Evolutionary conservation across 495 filamentous ascomycete species (phyloP).

Genomic region (Margaritispora aquatica): DNA sequence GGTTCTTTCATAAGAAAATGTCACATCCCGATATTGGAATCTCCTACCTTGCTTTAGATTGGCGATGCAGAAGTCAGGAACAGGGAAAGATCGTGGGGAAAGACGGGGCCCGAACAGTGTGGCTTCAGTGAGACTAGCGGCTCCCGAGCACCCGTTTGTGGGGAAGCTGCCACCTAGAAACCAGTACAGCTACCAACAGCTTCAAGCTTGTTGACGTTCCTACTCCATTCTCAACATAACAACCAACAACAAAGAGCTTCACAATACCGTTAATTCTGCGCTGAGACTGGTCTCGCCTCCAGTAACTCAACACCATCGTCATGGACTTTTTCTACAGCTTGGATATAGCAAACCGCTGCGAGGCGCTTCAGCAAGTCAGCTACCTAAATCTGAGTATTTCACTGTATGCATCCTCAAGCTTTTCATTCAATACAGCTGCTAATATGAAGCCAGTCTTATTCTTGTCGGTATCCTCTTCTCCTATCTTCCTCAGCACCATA

Average conservation of each 20-base stretch:
- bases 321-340: constrained; percentile 15
- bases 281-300: background rate
- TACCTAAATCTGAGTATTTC: constrained; percentile 52
- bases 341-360: constrained; percentile 29
- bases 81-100: background rate
- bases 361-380: constrained; percentile 45
- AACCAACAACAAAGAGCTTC: background rate
- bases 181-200: too few relatives aligned
- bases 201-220: background rate
- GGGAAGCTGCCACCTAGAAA: background rate
- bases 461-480: constrained; percentile 86
- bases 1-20: too few relatives aligned
- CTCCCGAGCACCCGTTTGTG: background rate
- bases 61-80: too few relatives aligned
- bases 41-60: too few relatives aligned
- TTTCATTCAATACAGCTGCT: background rate
- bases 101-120: background rate
- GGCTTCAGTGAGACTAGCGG: background rate
- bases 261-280: background rate
- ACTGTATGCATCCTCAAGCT: constrained; percentile 5
- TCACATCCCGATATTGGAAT: too few relatives aligned
- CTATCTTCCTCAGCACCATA: constrained; percentile 90
- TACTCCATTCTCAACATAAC: background rate
- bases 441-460: constrained; percentile 55
- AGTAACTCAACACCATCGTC: background rate